Percentiles rank a stretch among this genome's conserved stretches.
phyloP scores from a whole-genome alignment of 192 early-diverging fungal genomes.

The Backusella morwellensis region DNA sequence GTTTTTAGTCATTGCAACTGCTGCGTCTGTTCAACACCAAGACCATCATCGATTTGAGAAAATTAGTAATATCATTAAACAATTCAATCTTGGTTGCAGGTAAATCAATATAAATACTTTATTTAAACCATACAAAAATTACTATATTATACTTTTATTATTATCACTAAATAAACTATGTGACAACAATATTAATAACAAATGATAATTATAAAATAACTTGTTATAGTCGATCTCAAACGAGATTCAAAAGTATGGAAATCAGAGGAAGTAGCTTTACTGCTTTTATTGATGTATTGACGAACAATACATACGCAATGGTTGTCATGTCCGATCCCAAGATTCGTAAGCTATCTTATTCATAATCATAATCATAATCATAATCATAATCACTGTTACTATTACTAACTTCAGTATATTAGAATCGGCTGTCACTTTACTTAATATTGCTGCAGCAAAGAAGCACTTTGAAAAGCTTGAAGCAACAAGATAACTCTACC shows the following conservation, averaged over 20 bases:
- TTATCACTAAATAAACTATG: background rate
- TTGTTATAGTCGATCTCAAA: conserved; percentile 63
- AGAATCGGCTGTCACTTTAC: conserved; percentile 80
- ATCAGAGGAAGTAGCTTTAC: conserved; percentile 73
- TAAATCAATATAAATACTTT: conserved; percentile 27
- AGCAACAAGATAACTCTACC: conserved; percentile 28
- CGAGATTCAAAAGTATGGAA: conserved; percentile 87
- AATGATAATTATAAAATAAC: background rate
- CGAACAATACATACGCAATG: conserved; percentile 86
- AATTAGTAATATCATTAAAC: conserved; percentile 89
- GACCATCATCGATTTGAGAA: conserved; percentile 89
- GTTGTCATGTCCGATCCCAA: conserved; percentile 79
- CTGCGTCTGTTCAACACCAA: conserved; percentile 52
- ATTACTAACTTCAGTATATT: background rate
- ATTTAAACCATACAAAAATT: background rate
- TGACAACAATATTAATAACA: background rate
- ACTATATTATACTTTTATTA: background rate
- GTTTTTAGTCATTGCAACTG: conserved; percentile 91
- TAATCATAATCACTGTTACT: background rate
- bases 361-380: background rate
- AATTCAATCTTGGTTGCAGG: conserved; percentile 85
- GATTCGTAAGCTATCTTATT: conserved; percentile 62
- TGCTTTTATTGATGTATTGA: conserved; percentile 80
- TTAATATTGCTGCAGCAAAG: conserved; percentile 79
- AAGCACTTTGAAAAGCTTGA: conserved; percentile 84